Conservation (phyloP, 83 land plant genomes). For the Picea abies region DNA sequence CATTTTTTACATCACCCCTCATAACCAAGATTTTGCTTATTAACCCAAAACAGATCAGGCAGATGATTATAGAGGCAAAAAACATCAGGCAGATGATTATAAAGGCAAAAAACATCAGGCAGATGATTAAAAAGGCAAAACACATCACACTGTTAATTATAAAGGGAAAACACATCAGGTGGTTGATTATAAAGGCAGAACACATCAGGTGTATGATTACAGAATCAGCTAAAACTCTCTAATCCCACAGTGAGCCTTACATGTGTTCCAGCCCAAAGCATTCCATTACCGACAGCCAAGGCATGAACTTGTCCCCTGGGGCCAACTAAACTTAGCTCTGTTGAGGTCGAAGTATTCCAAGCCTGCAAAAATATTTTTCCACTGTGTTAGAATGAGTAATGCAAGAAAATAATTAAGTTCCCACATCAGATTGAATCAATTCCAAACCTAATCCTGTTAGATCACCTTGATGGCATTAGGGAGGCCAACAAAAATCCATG, state of each 20-base stretch:
- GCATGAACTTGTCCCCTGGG: slow-evolving; percentile 95
- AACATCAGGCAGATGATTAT: background rate
- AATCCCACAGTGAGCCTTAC: slow-evolving; percentile 30
- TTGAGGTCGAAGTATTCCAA: slow-evolving; percentile 71
- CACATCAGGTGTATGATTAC: background rate
- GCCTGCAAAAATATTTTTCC: slow-evolving; percentile 49
- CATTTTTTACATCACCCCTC: background rate
- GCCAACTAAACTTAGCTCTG: slow-evolving; percentile 73
- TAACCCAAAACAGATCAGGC: slow-evolving; percentile 5
- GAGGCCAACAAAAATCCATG: slow-evolving; percentile 93
- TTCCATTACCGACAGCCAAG: slow-evolving; percentile 70
- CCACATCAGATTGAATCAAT: slow-evolving; percentile 1
- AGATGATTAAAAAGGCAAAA: background rate
- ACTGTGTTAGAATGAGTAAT: background rate
- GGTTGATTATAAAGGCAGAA: no score
- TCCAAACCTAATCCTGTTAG: background rate
- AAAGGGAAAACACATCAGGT: no score
- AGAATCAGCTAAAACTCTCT: background rate
- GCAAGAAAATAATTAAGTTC: background rate
- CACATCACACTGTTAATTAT: no score
- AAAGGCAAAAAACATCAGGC: background rate
- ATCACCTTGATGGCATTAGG: slow-evolving; percentile 85
- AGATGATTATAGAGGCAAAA: background rate
- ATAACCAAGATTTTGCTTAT: background rate
- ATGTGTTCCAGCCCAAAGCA: slow-evolving; percentile 91